Conservation (phyloP, 192 early-diverging fungal genomes). For the Backusella circina region DNA sequence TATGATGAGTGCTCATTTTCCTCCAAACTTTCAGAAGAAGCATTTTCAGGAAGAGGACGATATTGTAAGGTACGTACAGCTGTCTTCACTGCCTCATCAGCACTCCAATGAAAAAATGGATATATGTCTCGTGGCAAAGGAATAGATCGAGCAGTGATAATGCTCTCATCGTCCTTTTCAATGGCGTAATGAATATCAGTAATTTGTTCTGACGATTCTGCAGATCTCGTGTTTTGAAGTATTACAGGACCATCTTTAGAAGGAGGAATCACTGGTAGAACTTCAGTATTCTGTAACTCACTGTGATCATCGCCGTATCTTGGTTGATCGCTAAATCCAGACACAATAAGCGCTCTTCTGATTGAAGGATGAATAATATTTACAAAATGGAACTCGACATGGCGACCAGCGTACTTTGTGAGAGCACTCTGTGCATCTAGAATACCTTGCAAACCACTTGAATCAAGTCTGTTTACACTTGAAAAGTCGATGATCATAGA, state of each 20-base stretch:
- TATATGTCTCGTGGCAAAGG: constrained; percentile 25
- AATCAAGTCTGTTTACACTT: constrained; percentile 33
- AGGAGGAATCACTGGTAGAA: constrained; percentile 30
- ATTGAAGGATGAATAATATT: constrained; percentile 26
- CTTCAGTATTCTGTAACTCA: constrained; percentile 12
- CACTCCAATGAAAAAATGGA: constrained; percentile 33
- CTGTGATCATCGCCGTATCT: background rate
- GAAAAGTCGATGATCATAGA: constrained; percentile 29
- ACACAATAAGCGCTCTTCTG: constrained; percentile 22
- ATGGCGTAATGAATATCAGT: background rate
- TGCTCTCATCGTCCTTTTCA: background rate
- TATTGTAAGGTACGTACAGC: constrained; percentile 4
- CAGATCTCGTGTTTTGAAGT: background rate
- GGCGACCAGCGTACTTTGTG: constrained; percentile 28
- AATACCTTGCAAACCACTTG: constrained; percentile 33
- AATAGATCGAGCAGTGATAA: constrained; percentile 4
- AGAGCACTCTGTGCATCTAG: constrained; percentile 26
- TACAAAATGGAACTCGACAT: constrained; percentile 33
- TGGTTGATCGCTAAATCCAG: constrained; percentile 27
- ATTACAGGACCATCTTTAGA: constrained; percentile 21
- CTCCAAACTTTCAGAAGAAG: background rate
- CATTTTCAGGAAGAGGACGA: background rate
- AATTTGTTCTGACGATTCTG: background rate
- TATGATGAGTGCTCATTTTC: background rate
- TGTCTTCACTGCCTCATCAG: constrained; percentile 28